These are phyloP conservation scores for Cyclotella kingstonii DNA, from an alignment of 108 stramenopile species.

Conservation along the genomic window DNA sequence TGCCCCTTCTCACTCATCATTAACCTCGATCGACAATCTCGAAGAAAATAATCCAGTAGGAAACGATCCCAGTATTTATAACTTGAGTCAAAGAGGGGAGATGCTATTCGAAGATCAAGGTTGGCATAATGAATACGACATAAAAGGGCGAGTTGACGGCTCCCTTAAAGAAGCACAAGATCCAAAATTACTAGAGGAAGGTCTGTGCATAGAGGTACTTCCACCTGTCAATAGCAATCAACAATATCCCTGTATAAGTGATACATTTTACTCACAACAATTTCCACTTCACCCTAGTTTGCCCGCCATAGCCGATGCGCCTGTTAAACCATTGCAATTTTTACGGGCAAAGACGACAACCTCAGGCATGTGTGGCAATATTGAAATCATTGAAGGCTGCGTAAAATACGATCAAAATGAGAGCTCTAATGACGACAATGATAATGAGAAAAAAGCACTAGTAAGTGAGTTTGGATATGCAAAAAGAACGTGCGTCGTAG, in stretches of 20 bases:
- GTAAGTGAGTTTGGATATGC: no score
- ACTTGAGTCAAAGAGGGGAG: slow-evolving; percentile 16
- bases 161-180: slow-evolving; percentile 33
- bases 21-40: background rate
- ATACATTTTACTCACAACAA: no score
- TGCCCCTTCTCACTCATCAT: background rate
- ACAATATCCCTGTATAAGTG: no score
- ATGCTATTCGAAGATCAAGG: slow-evolving; percentile 31
- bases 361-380: no score
- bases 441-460: background rate
- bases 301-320: no score
- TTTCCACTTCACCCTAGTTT: no score
- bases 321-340: background rate
- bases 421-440: background rate
- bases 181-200: slow-evolving; percentile 21
- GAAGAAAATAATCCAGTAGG: slow-evolving; percentile 2
- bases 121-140: slow-evolving; percentile 37
- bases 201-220: no score
- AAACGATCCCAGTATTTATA: slow-evolving; percentile 4
- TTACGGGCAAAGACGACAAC: slow-evolving; percentile 3
- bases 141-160: slow-evolving; percentile 32
- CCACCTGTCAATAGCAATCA: no score
- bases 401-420: no score
- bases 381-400: no score
- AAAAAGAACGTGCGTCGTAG: slow-evolving; percentile 4